phyloP scores from a whole-genome alignment of 176 grass and related monocot genomes.

The Bothriochloa decipiens region DNA sequence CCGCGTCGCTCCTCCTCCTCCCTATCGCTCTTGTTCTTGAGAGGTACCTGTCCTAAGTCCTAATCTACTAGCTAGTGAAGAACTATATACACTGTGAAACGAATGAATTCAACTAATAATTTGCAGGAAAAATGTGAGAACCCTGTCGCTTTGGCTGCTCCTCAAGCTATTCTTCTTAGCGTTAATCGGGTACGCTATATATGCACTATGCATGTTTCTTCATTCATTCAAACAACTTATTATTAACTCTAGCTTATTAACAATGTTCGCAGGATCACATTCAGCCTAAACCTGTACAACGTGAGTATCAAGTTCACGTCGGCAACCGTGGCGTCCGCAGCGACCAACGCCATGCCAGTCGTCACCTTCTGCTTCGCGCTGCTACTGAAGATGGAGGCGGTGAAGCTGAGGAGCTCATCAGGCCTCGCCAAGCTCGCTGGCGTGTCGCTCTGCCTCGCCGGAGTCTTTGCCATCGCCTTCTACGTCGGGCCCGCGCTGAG shows the following conservation, averaged over 20 bases:
- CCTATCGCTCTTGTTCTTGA: slow-evolving; percentile 48
- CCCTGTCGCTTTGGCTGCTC: slow-evolving; percentile 37
- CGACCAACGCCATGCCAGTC: slow-evolving; percentile 26
- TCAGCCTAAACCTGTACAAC: slow-evolving; percentile 33
- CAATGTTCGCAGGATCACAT: slow-evolving; percentile 15
- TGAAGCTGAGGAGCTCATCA: slow-evolving; percentile 45
- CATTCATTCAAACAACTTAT: background rate
- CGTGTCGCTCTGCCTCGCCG: slow-evolving; percentile 52
- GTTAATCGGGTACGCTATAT: slow-evolving; percentile 48
- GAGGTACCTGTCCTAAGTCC: slow-evolving; percentile 1
- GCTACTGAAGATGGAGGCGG: slow-evolving; percentile 56
- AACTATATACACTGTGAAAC: background rate
- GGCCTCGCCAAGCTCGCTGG: slow-evolving; percentile 60
- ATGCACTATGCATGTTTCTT: too few species aligned
- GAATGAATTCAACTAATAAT: background rate
- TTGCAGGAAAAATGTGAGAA: slow-evolving; percentile 46
- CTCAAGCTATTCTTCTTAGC: slow-evolving; percentile 75
- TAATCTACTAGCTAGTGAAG: background rate
- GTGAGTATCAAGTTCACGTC: slow-evolving; percentile 27
- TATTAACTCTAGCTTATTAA: too few species aligned
- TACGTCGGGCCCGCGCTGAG: slow-evolving; percentile 52
- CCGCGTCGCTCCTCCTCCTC: slow-evolving; percentile 46
- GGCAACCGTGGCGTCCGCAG: background rate
- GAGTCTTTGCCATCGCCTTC: slow-evolving; percentile 56
- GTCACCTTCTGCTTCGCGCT: slow-evolving; percentile 61